phyloP scores from a whole-genome alignment of 208 protist genomes.

The Trypanosoma melophagium region DNA sequence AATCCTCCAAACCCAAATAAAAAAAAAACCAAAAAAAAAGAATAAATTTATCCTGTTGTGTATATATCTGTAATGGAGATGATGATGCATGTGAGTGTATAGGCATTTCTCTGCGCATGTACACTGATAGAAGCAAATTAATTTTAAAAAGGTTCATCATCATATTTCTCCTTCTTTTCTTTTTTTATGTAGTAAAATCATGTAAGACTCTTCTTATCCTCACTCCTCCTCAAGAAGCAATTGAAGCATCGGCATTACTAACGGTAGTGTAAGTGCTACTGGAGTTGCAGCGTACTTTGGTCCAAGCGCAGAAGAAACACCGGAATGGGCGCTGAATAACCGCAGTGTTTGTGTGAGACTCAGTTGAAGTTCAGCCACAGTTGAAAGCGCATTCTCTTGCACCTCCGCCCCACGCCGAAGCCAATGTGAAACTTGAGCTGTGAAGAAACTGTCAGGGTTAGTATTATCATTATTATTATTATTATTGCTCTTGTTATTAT shows the following conservation, averaged over 20 bases:
- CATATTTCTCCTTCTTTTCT: no score
- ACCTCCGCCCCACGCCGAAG: conserved; percentile 29
- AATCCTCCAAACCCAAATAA: no score
- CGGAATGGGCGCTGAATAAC: conserved; percentile 33
- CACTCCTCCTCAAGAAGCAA: conserved; percentile 31
- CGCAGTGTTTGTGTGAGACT: conserved; percentile 29
- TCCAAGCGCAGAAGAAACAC: conserved; percentile 37
- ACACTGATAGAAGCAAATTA: no score
- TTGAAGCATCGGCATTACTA: conserved; percentile 37
- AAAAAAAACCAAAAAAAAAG: conserved; percentile 18
- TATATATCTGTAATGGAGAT: no score
- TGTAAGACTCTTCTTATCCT: neutral
- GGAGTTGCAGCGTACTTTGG: conserved; percentile 35
- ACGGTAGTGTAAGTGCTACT: conserved; percentile 39
- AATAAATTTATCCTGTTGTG: neutral
- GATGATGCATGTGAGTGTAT: no score
- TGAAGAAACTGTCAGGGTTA: conserved; percentile 27
- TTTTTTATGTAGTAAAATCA: no score
- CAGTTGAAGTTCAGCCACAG: conserved; percentile 31
- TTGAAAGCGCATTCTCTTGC: conserved; percentile 28
- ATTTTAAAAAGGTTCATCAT: no score
- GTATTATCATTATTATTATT: neutral
- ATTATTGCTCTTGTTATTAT: neutral
- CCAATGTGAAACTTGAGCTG: conserved; percentile 36
- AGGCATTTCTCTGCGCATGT: no score